A percentile compares a stretch with the other conserved stretches of the same genome.
phyloP scores from a whole-genome alignment of 306 rosid species.

The Trifolium repens region DNA sequence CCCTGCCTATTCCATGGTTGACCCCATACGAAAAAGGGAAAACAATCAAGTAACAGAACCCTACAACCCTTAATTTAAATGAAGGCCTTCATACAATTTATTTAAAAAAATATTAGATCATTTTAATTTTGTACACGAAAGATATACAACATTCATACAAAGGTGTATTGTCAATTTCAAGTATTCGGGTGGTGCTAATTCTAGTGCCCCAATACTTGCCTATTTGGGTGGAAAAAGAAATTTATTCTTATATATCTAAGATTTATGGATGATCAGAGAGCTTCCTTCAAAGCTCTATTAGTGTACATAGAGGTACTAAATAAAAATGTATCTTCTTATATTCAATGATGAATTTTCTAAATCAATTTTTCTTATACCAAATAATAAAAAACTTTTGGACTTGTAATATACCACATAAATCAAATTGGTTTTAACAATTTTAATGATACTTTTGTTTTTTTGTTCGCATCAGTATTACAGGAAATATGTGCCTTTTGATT shows the following conservation, averaged over 20 bases:
- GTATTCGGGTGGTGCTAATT: not conserved
- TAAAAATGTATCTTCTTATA: not conserved
- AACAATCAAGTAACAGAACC: not conserved
- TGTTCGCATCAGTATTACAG: not conserved
- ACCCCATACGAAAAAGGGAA: not conserved
- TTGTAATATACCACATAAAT: too few species aligned
- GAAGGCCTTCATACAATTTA: not conserved
- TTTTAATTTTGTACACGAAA: not conserved
- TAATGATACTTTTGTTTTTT: not conserved
- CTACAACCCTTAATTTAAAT: not conserved
- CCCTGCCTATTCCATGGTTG: not conserved
- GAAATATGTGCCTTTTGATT: not conserved
- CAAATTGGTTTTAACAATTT: not conserved
- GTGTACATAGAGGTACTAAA: not conserved
- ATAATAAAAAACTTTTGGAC: too few species aligned
- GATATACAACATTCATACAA: not conserved
- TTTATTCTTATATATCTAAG: not conserved
- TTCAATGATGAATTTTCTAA: not conserved
- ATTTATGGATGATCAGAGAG: not conserved
- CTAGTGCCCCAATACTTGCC: not conserved
- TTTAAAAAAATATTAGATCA: not conserved
- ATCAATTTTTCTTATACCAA: too few species aligned
- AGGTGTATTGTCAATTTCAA: not conserved
- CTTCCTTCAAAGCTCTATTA: not conserved
- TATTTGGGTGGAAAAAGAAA: not conserved